These are phyloP conservation scores for Crithidia brevicula DNA, from an alignment of 208 protist species.

Conservation along the genomic window DNA sequence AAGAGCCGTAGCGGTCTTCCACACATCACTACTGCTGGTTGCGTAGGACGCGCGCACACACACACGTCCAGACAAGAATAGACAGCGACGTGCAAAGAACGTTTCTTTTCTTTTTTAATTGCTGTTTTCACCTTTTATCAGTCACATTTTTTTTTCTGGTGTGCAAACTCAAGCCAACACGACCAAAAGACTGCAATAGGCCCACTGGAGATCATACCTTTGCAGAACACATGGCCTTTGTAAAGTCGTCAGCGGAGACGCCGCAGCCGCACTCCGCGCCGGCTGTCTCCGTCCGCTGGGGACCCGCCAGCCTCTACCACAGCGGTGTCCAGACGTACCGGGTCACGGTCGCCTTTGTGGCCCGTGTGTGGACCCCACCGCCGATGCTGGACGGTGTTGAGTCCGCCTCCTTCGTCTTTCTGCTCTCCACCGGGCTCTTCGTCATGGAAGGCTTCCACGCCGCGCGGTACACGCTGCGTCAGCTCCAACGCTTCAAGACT, in stretches of 20 bases:
- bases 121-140: too few relatives aligned
- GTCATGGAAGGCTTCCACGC: constrained; percentile 32
- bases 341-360: constrained; percentile 7
- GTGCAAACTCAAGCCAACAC: too few relatives aligned
- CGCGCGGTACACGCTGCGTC: constrained; percentile 18
- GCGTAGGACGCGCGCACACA: too few relatives aligned
- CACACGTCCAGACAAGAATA: too few relatives aligned
- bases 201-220: too few relatives aligned
- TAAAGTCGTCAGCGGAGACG: neutral
- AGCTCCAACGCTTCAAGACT: constrained; percentile 24
- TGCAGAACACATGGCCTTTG: constrained; percentile 13
- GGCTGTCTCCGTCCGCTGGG: neutral
- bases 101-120: too few relatives aligned
- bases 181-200: too few relatives aligned
- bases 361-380: constrained; percentile 25
- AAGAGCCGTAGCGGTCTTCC: too few relatives aligned
- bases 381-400: constrained; percentile 17
- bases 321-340: constrained; percentile 19
- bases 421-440: constrained; percentile 1
- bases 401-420: constrained; percentile 24
- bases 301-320: neutral
- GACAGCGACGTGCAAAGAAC: too few relatives aligned
- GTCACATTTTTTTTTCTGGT: too few relatives aligned
- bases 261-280: neutral
- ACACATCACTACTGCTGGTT: too few relatives aligned